phyloP scores from a whole-genome alignment of 2,329 filamentous ascomycete species.

The Penicillium sumatraense region DNA sequence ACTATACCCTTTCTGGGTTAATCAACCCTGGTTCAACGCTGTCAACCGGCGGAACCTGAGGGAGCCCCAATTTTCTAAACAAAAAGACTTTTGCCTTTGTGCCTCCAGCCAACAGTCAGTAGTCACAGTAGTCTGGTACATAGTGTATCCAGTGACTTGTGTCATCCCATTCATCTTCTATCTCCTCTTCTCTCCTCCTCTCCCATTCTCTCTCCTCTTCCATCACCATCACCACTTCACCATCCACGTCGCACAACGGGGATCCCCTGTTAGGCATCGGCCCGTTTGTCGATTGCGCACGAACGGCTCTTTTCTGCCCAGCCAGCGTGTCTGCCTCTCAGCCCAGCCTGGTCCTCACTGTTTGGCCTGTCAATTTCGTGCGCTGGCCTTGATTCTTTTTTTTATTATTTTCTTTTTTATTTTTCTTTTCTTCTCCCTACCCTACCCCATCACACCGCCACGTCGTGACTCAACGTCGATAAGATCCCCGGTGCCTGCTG shows the following conservation, averaged over 20 bases:
- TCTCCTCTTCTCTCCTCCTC: neutral
- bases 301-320: constrained; percentile 25
- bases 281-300: constrained; percentile 26
- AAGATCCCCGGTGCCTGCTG: constrained; percentile 7
- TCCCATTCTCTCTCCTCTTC: constrained; percentile 1
- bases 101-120: no score
- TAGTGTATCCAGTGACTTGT: neutral
- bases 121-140: no score
- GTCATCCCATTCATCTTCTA: neutral
- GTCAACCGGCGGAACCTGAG: constrained; percentile 27
- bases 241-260: constrained; percentile 8
- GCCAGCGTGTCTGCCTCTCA: constrained; percentile 19
- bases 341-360: constrained; percentile 26
- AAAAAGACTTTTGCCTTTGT: constrained; percentile 2
- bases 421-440: constrained; percentile 1
- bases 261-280: constrained; percentile 24
- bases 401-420: constrained; percentile 9
- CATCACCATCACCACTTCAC: neutral
- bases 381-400: constrained; percentile 16
- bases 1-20: neutral
- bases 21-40: neutral
- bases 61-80: constrained; percentile 9
- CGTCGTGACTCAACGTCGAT: neutral
- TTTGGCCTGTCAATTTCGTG: constrained; percentile 24
- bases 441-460: constrained; percentile 21